Conservation (phyloP, 2,329 filamentous ascomycete species). For the Biscogniauxia sp. region DNA sequence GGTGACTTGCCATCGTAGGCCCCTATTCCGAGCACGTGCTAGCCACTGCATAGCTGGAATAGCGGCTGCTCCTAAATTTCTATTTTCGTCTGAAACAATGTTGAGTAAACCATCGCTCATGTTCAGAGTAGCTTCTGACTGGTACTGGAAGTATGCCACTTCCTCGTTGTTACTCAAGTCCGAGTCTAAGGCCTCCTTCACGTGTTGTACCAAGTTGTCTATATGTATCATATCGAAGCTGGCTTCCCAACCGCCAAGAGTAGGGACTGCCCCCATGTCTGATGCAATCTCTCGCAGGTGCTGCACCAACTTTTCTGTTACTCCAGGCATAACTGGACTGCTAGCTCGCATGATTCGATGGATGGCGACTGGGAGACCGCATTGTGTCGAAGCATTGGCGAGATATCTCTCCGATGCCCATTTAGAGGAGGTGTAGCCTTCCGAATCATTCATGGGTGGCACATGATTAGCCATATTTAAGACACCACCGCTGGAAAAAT, state of each 20-base stretch:
- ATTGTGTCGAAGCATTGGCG: slow-evolving; percentile 19
- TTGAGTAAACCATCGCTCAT: background rate
- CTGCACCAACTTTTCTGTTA: background rate
- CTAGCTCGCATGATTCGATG: slow-evolving; percentile 22
- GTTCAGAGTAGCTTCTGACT: background rate
- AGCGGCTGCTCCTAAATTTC: background rate
- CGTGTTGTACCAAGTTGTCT: background rate
- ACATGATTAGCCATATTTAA: slow-evolving; percentile 51
- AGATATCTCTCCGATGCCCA: slow-evolving; percentile 36
- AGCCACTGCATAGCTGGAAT: slow-evolving; percentile 5
- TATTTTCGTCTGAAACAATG: background rate
- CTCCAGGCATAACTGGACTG: background rate
- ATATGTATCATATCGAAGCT: background rate
- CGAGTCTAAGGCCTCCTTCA: background rate
- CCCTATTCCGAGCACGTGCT: background rate
- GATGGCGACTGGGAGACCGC: slow-evolving; percentile 25
- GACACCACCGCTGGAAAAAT: slow-evolving; percentile 33
- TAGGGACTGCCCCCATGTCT: background rate
- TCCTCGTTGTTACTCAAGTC: background rate
- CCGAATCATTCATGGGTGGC: slow-evolving; percentile 20
- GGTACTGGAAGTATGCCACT: background rate
- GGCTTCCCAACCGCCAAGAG: background rate
- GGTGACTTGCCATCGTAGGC: slow-evolving; percentile 4
- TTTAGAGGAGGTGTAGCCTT: slow-evolving; percentile 35
- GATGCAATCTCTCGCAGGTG: background rate